A percentile compares a stretch with the other conserved stretches of the same genome.
phyloP scores from a whole-genome alignment of 805 yeast genomes.

The Candida montana region DNA sequence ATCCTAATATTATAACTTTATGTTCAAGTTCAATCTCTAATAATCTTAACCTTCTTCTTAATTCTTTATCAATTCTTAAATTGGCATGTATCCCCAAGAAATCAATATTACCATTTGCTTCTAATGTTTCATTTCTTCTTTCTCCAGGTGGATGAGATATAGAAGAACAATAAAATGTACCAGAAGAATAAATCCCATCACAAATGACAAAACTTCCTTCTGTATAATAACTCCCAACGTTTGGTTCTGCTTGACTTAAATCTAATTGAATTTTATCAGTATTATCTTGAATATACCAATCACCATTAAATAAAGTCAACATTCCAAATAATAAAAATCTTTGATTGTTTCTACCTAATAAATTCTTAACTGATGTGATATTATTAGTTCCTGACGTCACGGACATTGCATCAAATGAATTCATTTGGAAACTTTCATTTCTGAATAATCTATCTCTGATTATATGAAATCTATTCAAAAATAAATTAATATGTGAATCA shows the following conservation, averaged over 20 bases:
- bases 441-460: conserved; percentile 67
- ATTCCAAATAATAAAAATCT: conserved; percentile 77
- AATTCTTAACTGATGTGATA: conserved; percentile 73
- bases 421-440: conserved; percentile 62
- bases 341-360: conserved; percentile 78
- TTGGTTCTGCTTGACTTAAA: conserved; percentile 53
- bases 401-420: conserved; percentile 29
- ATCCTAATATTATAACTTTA: conserved; percentile 66
- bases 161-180: conserved; percentile 65
- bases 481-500: conserved; percentile 34
- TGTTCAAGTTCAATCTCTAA: conserved; percentile 60
- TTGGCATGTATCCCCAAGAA: conserved; percentile 47
- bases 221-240: conserved; percentile 57
- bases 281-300: conserved; percentile 76
- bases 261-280: conserved; percentile 65
- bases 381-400: conserved; percentile 25
- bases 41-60: conserved; percentile 48
- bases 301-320: conserved; percentile 57
- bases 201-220: conserved; percentile 76
- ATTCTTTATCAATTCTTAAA: conserved; percentile 55
- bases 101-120: conserved; percentile 75
- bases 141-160: conserved; percentile 90
- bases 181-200: conserved; percentile 77
- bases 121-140: conserved; percentile 56
- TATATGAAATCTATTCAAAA: conserved; percentile 53